phyloP scores from a whole-genome alignment of 148 eudicot genomes.

The Camellia lanceoleosa region DNA sequence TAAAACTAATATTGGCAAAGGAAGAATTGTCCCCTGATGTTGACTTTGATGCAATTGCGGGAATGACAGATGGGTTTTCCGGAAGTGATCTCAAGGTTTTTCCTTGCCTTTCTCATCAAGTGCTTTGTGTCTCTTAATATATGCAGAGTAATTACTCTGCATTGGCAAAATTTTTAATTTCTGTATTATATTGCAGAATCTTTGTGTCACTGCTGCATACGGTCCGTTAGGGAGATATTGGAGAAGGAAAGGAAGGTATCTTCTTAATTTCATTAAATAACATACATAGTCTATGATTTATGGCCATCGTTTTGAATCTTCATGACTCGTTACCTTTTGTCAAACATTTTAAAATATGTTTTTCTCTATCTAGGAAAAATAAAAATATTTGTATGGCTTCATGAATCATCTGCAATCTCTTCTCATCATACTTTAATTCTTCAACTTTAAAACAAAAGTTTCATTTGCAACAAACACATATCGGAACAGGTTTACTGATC shows the following conservation, averaged over 20 bases:
- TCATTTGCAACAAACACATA: no score
- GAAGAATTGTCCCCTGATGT: slow-evolving; percentile 65
- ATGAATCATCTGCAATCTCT: not conserved
- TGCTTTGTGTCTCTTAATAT: not conserved
- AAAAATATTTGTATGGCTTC: not conserved
- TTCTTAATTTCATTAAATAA: not conserved
- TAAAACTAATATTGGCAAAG: slow-evolving; percentile 67
- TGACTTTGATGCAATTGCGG: slow-evolving; percentile 69
- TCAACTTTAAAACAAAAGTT: not conserved
- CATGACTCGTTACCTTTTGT: no score
- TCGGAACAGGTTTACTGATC: not conserved
- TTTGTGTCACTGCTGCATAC: slow-evolving; percentile 82
- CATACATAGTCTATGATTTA: not conserved
- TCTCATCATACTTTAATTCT: not conserved
- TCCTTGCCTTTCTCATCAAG: slow-evolving; percentile 17
- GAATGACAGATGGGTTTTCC: slow-evolving; percentile 83
- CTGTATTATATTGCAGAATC: slow-evolving; percentile 39
- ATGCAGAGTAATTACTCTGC: not conserved
- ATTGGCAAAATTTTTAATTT: slow-evolving; percentile 2
- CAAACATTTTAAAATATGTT: no score
- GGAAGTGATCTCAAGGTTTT: slow-evolving; percentile 91
- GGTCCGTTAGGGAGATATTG: slow-evolving; percentile 72
- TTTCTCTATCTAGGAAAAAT: no score
- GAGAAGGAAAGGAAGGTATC: slow-evolving; percentile 75
- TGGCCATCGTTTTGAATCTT: no score